phyloP scores from a whole-genome alignment of 495 filamentous ascomycete species.

The Amniculicola lignicola region DNA sequence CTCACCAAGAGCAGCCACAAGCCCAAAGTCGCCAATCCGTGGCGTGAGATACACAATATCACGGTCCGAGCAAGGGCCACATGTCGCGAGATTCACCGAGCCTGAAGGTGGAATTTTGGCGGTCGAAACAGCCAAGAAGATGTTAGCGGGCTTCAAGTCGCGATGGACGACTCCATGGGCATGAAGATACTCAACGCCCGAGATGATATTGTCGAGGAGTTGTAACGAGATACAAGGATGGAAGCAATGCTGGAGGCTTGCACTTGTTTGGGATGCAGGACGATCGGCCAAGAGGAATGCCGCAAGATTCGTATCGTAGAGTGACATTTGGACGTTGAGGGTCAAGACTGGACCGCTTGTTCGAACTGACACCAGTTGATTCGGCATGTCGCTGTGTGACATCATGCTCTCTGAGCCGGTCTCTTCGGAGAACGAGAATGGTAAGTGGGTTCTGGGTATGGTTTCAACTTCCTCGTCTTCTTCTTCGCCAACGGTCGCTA shows the following conservation, averaged over 20 bases:
- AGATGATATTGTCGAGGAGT: slow-evolving; percentile 41
- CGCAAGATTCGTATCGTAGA: slow-evolving; percentile 44
- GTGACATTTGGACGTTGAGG: slow-evolving; percentile 47
- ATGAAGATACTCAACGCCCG: slow-evolving; percentile 43
- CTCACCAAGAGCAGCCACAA: slow-evolving; percentile 37
- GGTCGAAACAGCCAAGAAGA: slow-evolving; percentile 42
- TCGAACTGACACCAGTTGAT: neutral
- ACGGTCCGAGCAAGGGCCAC: slow-evolving; percentile 34
- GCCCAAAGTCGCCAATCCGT: slow-evolving; percentile 42
- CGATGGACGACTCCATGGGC: slow-evolving; percentile 43
- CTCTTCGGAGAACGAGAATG: neutral
- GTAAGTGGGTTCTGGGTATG: slow-evolving; percentile 12
- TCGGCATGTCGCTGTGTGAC: slow-evolving; percentile 24
- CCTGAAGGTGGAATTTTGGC: slow-evolving; percentile 25
- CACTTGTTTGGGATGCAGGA: neutral
- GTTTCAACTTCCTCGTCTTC: slow-evolving; percentile 31
- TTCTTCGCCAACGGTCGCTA: slow-evolving; percentile 2
- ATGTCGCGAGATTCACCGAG: slow-evolving; percentile 39
- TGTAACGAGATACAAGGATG: slow-evolving; percentile 38
- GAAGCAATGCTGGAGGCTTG: slow-evolving; percentile 42
- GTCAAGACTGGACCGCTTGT: slow-evolving; percentile 20
- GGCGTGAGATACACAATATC: slow-evolving; percentile 31
- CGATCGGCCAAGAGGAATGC: slow-evolving; percentile 37
- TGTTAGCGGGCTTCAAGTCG: slow-evolving; percentile 50
- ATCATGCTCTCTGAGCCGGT: slow-evolving; percentile 14